These are phyloP conservation scores for Aureobasidium leucospermi DNA, from an alignment of 2,329 filamentous ascomycete species.

Conservation along the genomic window DNA sequence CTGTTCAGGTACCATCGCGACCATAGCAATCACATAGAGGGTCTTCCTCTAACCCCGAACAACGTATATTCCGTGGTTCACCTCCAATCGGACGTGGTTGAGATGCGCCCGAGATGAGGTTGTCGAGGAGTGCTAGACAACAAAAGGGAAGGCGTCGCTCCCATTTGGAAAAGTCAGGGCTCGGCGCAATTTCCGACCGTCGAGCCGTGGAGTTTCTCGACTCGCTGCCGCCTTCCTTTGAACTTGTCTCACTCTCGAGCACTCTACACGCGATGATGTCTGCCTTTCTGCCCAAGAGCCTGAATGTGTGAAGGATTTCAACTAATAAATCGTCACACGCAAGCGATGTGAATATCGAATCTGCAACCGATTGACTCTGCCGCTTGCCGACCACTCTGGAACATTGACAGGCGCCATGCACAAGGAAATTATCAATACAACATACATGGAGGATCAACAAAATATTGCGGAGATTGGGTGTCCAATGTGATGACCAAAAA, in stretches of 20 bases:
- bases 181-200: conserved; percentile 4
- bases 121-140: background rate
- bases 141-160: conserved; percentile 1
- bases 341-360: background rate
- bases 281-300: background rate
- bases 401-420: background rate
- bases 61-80: conserved; percentile 1
- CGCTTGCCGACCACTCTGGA: background rate
- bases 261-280: background rate
- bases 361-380: background rate
- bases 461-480: background rate
- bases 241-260: background rate
- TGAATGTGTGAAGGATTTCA: background rate
- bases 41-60: background rate
- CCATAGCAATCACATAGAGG: background rate
- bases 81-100: background rate
- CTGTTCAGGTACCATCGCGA: background rate
- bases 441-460: background rate
- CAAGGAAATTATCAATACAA: background rate
- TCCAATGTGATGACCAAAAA: no score
- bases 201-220: background rate
- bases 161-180: background rate
- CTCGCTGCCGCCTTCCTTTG: background rate
- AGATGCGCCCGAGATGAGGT: conserved; percentile 9
- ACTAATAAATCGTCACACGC: background rate